These are phyloP conservation scores for Lepidium africanum DNA, from an alignment of 345 rosid species.

Conservation along the genomic window DNA sequence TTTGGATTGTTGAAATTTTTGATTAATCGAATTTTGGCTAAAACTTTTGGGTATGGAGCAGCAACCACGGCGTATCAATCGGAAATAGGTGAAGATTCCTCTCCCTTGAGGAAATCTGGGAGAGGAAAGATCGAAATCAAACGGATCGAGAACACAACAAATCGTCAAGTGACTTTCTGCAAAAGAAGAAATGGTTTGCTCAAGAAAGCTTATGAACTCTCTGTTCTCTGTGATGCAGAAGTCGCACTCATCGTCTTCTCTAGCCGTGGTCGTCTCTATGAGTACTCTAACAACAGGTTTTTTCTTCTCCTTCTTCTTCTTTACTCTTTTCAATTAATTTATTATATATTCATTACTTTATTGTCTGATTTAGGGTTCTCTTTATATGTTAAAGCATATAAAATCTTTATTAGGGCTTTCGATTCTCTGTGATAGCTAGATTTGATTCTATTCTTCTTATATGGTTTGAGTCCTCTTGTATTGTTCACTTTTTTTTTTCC, in stretches of 20 bases:
- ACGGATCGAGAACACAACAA: conserved; percentile 99
- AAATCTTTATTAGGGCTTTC: background rate
- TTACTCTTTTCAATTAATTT: conserved; percentile 11
- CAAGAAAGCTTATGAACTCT: conserved; percentile 91
- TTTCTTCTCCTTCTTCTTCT: background rate
- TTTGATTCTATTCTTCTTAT: conserved; percentile 18
- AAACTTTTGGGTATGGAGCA: background rate
- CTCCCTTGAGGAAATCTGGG: conserved; percentile 72
- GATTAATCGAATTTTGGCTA: background rate
- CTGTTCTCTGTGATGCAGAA: conserved; percentile 57
- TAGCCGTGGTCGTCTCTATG: conserved; percentile 97
- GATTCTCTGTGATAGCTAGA: background rate
- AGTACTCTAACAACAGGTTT: conserved; percentile 92
- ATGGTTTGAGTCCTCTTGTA: conserved; percentile 1
- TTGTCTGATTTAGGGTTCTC: conserved; percentile 7
- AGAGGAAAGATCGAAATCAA: conserved; percentile 99
- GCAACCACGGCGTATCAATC: conserved; percentile 49
- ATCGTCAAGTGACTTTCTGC: conserved; percentile 97
- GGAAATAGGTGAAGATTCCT: conserved; percentile 40
- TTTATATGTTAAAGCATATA: background rate
- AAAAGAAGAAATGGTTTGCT: conserved; percentile 92
- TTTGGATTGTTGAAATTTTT: background rate
- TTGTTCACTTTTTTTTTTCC: background rate
- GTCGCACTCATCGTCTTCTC: conserved; percentile 95
- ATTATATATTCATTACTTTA: background rate